Conservation (phyloP, 73 alveolate species). For the Paraurostyla sp. region DNA sequence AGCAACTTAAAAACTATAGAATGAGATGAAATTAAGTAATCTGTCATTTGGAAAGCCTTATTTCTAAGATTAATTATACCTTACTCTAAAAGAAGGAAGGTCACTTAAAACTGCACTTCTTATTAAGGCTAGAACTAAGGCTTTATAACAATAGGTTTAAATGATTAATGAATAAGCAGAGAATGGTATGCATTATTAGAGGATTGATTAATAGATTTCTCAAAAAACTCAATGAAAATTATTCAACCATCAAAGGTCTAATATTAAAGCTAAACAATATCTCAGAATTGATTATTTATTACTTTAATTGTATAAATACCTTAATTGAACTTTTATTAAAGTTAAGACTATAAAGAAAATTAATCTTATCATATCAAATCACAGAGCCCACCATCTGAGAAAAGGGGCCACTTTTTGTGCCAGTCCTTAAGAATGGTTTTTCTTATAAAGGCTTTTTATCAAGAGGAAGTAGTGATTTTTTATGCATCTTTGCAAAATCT, state of each 20-base stretch:
- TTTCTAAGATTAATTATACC: slow-evolving; percentile 8
- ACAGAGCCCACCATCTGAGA: slow-evolving; percentile 4
- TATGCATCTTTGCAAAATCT: not conserved
- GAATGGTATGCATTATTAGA: too few relatives aligned
- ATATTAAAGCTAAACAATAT: too few relatives aligned
- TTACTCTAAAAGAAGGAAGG: slow-evolving; percentile 23
- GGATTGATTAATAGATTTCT: too few relatives aligned
- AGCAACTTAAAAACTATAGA: slow-evolving; percentile 30
- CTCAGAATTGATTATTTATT: too few relatives aligned
- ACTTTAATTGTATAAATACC: too few relatives aligned
- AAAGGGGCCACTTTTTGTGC: not conserved
- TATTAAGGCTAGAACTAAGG: not conserved
- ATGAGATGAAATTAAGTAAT: slow-evolving; percentile 23
- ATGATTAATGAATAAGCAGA: not conserved
- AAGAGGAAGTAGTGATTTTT: slow-evolving; percentile 21
- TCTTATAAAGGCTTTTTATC: slow-evolving; percentile 54
- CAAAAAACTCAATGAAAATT: too few relatives aligned
- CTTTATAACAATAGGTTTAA: not conserved
- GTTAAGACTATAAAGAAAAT: too few relatives aligned
- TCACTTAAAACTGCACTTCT: slow-evolving; percentile 40
- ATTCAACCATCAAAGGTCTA: too few relatives aligned
- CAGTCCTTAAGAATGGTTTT: slow-evolving; percentile 53
- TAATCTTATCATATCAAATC: slow-evolving; percentile 32
- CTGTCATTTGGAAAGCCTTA: not conserved
- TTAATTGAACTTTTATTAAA: too few relatives aligned